phyloP scores from a whole-genome alignment of 768 basidiomycete species.

The Boletus rubroflammeus region DNA sequence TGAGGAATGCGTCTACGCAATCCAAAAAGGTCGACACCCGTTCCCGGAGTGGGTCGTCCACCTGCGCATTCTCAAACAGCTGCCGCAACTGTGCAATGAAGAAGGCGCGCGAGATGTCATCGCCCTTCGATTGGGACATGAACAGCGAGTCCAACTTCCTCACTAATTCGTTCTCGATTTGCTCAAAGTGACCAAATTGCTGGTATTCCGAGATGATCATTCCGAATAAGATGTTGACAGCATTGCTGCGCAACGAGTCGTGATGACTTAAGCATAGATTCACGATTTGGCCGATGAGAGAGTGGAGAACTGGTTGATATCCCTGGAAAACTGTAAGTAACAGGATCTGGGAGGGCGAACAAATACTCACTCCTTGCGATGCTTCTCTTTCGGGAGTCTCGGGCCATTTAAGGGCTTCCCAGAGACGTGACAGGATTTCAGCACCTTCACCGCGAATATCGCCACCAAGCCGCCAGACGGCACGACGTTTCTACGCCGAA shows the following conservation, averaged over 20 bases:
- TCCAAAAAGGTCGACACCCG: conserved; percentile 81
- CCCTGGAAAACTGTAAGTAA: conserved; percentile 43
- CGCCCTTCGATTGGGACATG: conserved; percentile 89
- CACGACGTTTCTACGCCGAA: conserved; percentile 73
- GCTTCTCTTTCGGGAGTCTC: conserved; percentile 48
- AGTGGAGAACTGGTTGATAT: conserved; percentile 78
- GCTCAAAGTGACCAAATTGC: conserved; percentile 77
- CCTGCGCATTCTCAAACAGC: conserved; percentile 81
- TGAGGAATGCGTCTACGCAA: conserved; percentile 89
- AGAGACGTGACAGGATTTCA: conserved; percentile 69
- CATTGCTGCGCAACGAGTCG: conserved; percentile 84
- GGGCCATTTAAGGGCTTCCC: conserved; percentile 83
- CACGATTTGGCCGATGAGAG: conserved; percentile 86
- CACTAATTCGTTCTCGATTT: conserved; percentile 90
- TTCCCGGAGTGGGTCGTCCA: conserved; percentile 74
- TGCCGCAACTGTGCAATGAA: conserved; percentile 88
- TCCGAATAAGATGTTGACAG: conserved; percentile 88
- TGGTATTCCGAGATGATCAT: conserved; percentile 95
- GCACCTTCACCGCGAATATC: conserved; percentile 94
- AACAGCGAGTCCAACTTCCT: conserved; percentile 87
- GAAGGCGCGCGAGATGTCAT: conserved; percentile 88
- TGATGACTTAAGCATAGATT: conserved; percentile 93
- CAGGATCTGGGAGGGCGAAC: background rate
- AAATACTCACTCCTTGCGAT: conserved; percentile 61
- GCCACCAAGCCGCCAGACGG: conserved; percentile 94